Evolutionary conservation across 2,329 filamentous ascomycete species (phyloP), one percentile per base, ranked within the genome.

Genomic region (Fusarium tupiense): DNA sequence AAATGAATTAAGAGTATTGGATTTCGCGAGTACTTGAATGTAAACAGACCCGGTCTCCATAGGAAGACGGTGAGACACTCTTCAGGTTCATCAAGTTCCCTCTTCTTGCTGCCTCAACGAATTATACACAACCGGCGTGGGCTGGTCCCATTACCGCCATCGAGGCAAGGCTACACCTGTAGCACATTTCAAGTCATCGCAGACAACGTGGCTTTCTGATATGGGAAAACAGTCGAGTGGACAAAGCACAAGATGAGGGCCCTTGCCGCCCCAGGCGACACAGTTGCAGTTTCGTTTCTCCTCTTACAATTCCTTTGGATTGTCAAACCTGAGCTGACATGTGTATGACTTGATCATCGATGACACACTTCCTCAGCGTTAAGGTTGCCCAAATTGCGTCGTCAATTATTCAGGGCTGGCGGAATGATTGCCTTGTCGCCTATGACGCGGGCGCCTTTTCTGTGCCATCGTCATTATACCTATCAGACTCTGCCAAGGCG

Each of bases 311-410:
- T 64, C 41, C 40, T 43, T 57, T 58, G 41, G 16, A 46, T 47
- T 41, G 53, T 50, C 56, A 35, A 65, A 60, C 46, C 22, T 49
- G 59, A 56, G 69, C 71, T 74, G 47, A 74, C 71, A 61, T 54
- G 50, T 53, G 33, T 56, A 74, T 69, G 46, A 57, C 71, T 65
- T 60, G 62, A 58, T 46, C 26, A 38, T 62, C 44, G 44, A 58
- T 57, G 40, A 19, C 24, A 59, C 41, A 43, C 40, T 46, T 54
- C 24, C 16, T 61, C 37, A 29, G 35, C 16, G 44, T 44, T 46
- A 54, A 40, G 40, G 20, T 41, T 44, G 33, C 43, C 41, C 22
- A 44, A 61, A 56, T 37, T 62, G 60, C 46, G 40, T 40, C 37
- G 14, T 49, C 47, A 22, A 52, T 60, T 54, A 68, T 65, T 26